Percentiles rank a stretch among this genome's conserved stretches.
Evolutionary conservation across 805 yeast species (phyloP).

Genomic region (Candida railenensis): DNA sequence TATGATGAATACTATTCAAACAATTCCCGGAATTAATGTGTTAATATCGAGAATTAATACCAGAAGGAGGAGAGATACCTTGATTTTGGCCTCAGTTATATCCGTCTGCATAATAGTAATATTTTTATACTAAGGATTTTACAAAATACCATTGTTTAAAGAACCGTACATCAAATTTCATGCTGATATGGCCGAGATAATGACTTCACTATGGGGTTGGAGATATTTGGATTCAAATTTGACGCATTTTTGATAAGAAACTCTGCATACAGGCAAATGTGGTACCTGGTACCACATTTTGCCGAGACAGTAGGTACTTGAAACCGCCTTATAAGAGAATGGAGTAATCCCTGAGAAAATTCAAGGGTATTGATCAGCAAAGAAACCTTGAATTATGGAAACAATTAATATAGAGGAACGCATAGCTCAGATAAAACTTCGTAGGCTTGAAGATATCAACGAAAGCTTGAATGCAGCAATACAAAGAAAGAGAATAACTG

Average conservation of each 20-base stretch:
- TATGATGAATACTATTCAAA: conserved; percentile 58
- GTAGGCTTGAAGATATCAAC: conserved; percentile 59
- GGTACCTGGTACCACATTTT: not conserved
- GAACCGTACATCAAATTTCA: too few relatives aligned
- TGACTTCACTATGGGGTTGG: too few relatives aligned
- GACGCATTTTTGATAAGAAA: not conserved
- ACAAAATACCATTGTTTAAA: too few relatives aligned
- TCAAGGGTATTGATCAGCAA: too few relatives aligned
- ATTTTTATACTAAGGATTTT: conserved; percentile 35
- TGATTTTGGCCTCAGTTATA: conserved; percentile 76
- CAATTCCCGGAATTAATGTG: conserved; percentile 80
- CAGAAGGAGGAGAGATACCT: conserved; percentile 82
- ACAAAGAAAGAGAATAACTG: conserved; percentile 56
- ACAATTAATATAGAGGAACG: conserved; percentile 19
- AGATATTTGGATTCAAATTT: too few relatives aligned
- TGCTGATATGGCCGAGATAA: too few relatives aligned
- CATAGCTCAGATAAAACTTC: conserved; percentile 55
- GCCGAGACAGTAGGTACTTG: too few relatives aligned
- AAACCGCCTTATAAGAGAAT: too few relatives aligned
- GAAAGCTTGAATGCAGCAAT: conserved; percentile 50
- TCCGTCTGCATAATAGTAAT: conserved; percentile 70
- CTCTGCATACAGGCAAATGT: not conserved
- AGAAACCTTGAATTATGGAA: not conserved
- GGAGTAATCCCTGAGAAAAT: too few relatives aligned
- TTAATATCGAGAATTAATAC: conserved; percentile 80